Base-by-base conservation (phyloP, 2,329 filamentous ascomycete genomes). In the Biscogniauxia mediterranea region DNA sequence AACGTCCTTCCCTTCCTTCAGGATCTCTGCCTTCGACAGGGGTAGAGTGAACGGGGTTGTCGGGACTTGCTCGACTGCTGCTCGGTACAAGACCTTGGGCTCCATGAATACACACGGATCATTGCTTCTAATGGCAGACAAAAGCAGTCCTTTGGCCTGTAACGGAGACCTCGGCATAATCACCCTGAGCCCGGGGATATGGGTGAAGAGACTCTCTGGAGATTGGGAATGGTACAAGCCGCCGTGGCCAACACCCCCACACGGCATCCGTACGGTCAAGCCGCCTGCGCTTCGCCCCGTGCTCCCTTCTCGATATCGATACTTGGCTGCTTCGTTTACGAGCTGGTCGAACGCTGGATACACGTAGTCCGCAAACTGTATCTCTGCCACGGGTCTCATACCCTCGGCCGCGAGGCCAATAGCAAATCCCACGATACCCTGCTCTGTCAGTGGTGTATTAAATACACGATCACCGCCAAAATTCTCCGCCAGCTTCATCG, bases 351-450 rank as follows among this genome's bases (percentile, higher is more conserved):
- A 97, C 0, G 93, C 93, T 2, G 93, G 93, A 74, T 89, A 97
- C 58, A 97, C 88, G 74, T 97, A 97, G 74, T 97, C 93, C 61
- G 93, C 93, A 72, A 97, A 97, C 74, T 97, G 93, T 59, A 97
- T 93, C 79, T 99, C 95, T 0, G 94, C 94, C 23, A 98, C 86
- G 0, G 95, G 92, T 60, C 90, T 89, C 90, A 97, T 93, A 23
- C 94, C 94, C 78, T 97, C 90, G 6, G 92, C 91, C 0, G 94
- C 93, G 42, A 89, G 87, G 1, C 95, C 95, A 67, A 98, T 93
- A 11, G 89, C 95, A 72, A 98, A 98, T 0, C 95, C 95, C 61
- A 96, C 85, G 67, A 99, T 94, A 1, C 94, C 95, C 77, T 98
- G 95, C 74, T 99, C 95, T 38, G 89, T 92, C 68, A 99, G 78